Evolutionary conservation across 441 rosid genomes (phyloP).

Genomic region (Biscutella laevigata): DNA sequence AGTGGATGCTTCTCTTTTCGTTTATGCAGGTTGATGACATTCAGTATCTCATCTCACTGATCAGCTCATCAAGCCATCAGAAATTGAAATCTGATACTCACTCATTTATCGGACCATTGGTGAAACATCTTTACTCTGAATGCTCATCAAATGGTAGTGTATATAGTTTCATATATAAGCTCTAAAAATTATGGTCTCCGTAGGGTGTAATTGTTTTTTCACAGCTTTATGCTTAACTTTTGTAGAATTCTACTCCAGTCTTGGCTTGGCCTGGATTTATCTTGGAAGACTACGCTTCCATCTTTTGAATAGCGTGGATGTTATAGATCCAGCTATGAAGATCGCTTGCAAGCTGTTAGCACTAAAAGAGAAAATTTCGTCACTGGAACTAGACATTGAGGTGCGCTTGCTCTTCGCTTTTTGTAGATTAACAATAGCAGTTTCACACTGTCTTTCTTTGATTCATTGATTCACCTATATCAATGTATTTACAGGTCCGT

Average conservation of each 20-base stretch:
- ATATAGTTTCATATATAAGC: slow-evolving; percentile 3
- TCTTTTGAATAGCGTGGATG: slow-evolving; percentile 60
- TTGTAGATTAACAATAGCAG: neutral
- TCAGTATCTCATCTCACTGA: slow-evolving; percentile 39
- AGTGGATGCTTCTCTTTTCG: neutral
- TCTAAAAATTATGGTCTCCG: neutral
- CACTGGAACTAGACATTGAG: slow-evolving; percentile 67
- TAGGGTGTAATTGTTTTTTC: neutral
- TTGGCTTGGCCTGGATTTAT: slow-evolving; percentile 65
- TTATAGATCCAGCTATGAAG: slow-evolving; percentile 76
- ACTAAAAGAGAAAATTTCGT: slow-evolving; percentile 48
- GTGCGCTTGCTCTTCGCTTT: slow-evolving; percentile 32
- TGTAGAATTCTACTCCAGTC: slow-evolving; percentile 42
- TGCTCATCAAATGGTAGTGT: slow-evolving; percentile 41
- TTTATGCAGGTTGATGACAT: slow-evolving; percentile 20
- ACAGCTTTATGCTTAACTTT: slow-evolving; percentile 15
- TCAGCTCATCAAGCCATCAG: slow-evolving; percentile 57
- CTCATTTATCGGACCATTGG: slow-evolving; percentile 49
- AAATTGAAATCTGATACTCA: slow-evolving; percentile 43
- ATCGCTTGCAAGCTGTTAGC: slow-evolving; percentile 53
- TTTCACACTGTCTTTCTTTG: neutral
- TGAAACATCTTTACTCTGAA: slow-evolving; percentile 45
- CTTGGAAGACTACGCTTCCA: slow-evolving; percentile 70
- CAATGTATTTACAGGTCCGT: slow-evolving; percentile 48
- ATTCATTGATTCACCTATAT: slow-evolving; percentile 5